These are phyloP conservation scores for Aureobasidium pullulans DNA, from an alignment of 2,329 filamentous ascomycete species.

Conservation along the genomic window DNA sequence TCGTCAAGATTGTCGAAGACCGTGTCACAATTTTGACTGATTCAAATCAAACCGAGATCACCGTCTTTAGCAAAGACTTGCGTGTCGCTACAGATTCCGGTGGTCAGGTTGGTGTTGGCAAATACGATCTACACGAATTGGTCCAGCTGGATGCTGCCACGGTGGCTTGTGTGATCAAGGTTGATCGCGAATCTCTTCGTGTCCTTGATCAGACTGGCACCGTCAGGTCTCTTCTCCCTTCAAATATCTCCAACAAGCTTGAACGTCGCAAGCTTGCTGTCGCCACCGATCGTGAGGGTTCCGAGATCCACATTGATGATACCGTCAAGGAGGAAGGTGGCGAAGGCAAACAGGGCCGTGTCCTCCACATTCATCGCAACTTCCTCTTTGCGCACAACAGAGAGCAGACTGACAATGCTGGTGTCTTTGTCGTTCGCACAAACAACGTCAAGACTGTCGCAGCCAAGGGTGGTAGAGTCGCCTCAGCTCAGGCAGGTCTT, in stretches of 20 bases:
- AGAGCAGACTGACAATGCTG: conserved; percentile 74
- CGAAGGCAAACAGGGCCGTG: conserved; percentile 77
- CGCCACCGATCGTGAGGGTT: conserved; percentile 85
- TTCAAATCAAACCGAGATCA: conserved; percentile 87
- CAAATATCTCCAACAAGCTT: conserved; percentile 84
- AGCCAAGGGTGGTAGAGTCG: conserved; percentile 83
- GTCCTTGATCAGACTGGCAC: conserved; percentile 88
- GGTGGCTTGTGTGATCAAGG: conserved; percentile 87
- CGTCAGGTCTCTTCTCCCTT: conserved; percentile 73
- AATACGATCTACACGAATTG: conserved; percentile 86
- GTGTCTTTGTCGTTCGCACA: conserved; percentile 81
- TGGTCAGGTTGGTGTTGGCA: conserved; percentile 73
- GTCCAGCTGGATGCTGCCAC: conserved; percentile 90
- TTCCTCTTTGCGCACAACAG: conserved; percentile 86
- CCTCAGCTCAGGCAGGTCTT: conserved; percentile 66
- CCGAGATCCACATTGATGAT: conserved; percentile 86
- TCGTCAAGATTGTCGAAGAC: conserved; percentile 88
- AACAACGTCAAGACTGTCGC: conserved; percentile 83
- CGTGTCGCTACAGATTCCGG: conserved; percentile 89
- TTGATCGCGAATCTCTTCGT: conserved; percentile 85
- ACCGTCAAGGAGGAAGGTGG: conserved; percentile 86
- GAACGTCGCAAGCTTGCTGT: conserved; percentile 71
- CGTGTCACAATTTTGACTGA: conserved; percentile 89
- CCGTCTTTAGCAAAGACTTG: conserved; percentile 95
- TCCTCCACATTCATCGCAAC: conserved; percentile 90